Evolutionary conservation across 345 rosid species (phyloP).

Genomic region (Rhodamnia argentea): DNA sequence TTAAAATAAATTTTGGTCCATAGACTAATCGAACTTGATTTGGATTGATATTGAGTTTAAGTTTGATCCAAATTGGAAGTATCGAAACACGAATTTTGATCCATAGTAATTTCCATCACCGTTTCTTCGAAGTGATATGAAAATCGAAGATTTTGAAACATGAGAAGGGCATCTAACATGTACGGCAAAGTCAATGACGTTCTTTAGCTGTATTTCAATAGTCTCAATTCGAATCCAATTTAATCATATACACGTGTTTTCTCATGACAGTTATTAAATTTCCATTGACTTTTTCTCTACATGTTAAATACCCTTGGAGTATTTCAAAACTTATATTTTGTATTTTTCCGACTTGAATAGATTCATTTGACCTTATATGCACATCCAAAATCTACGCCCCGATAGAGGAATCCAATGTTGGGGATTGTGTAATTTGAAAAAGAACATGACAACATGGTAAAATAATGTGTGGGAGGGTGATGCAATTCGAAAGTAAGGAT

Average conservation of each 20-base stretch:
- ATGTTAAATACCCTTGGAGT: no score
- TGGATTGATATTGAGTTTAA: neutral
- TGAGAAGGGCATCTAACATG: neutral
- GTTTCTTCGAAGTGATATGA: neutral
- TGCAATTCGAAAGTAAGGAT: neutral
- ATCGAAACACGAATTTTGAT: neutral
- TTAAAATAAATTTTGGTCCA: neutral
- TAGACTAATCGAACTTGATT: neutral
- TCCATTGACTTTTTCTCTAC: no score
- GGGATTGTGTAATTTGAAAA: neutral
- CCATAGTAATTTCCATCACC: rapidly evolving
- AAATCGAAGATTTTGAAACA: neutral
- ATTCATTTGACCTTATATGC: no score
- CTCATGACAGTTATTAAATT: no score
- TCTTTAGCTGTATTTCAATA: neutral
- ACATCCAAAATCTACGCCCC: neutral
- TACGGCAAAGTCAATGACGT: rapidly evolving
- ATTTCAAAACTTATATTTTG: no score
- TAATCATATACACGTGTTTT: no score
- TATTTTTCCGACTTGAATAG: no score
- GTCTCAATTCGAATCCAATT: rapidly evolving
- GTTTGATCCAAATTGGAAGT: neutral
- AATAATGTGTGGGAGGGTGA: neutral
- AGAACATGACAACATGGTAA: neutral
- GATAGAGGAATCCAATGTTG: neutral